Conservation (phyloP, 129 eudicot species). For the Flaveria robusta region DNA sequence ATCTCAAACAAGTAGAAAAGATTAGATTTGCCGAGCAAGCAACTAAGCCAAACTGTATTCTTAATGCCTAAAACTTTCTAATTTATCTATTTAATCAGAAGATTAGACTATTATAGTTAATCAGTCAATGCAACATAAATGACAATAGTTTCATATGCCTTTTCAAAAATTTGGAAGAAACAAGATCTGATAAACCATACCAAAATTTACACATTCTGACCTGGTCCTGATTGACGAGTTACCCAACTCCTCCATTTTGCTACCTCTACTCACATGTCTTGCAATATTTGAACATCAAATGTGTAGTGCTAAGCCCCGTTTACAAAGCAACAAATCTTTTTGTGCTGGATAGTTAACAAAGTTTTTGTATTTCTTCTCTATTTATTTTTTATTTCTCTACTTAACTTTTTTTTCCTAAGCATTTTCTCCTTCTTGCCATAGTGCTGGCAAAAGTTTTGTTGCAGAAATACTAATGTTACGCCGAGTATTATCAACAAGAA, state of each 20-base stretch:
- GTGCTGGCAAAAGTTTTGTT: conserved; percentile 99
- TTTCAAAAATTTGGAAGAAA: neutral
- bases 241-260: neutral
- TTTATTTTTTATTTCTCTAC: conserved; percentile 14
- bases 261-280: neutral
- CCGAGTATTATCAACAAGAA: conserved; percentile 70
- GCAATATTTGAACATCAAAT: conserved; percentile 14
- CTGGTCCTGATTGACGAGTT: neutral
- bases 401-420: conserved; percentile 18
- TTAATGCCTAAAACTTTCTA: neutral
- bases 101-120: neutral
- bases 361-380: neutral
- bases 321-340: neutral
- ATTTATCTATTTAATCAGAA: neutral
- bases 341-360: neutral
- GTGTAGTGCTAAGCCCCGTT: conserved; percentile 6
- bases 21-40: neutral
- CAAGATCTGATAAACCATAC: neutral
- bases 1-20: neutral
- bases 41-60: neutral
- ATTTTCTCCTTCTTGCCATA: conserved; percentile 31
- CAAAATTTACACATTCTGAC: neutral
- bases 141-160: neutral
- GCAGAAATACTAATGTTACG: conserved; percentile 95
- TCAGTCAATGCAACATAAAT: neutral